phyloP scores from a whole-genome alignment of 2,329 filamentous ascomycete species.

The Aureobasidium sp. region DNA sequence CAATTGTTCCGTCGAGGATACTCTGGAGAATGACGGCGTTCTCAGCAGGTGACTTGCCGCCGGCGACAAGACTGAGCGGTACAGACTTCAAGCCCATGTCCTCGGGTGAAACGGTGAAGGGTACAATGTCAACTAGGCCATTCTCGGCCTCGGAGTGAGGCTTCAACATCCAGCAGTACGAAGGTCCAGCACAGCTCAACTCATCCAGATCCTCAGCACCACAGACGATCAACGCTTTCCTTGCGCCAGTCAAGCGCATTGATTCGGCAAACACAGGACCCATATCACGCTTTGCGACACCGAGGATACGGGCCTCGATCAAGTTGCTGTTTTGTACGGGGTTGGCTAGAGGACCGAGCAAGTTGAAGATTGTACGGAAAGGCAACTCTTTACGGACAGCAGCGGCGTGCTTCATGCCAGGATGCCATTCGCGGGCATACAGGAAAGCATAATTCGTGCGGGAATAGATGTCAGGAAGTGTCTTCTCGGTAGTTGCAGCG shows the following conservation, averaged over 20 bases:
- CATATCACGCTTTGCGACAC: constrained; percentile 79
- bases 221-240: constrained; percentile 84
- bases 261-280: constrained; percentile 86
- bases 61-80: constrained; percentile 67
- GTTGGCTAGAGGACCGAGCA: constrained; percentile 86
- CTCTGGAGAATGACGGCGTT: constrained; percentile 78
- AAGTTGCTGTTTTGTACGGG: constrained; percentile 63
- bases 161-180: constrained; percentile 77
- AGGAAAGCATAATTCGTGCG: constrained; percentile 88
- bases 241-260: constrained; percentile 63
- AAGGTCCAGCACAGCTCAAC: constrained; percentile 80
- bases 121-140: constrained; percentile 52
- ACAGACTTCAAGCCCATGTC: constrained; percentile 80
- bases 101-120: constrained; percentile 69
- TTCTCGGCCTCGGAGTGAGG: constrained; percentile 39
- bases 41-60: constrained; percentile 75
- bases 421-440: constrained; percentile 93
- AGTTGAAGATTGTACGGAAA: constrained; percentile 95
- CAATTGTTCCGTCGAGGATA: constrained; percentile 65
- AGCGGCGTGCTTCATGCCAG: constrained; percentile 84
- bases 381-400: constrained; percentile 80
- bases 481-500: constrained; percentile 61
- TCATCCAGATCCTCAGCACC: constrained; percentile 94
- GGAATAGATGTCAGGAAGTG: constrained; percentile 64
- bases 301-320: constrained; percentile 86